These are phyloP conservation scores for Nemophila menziesii DNA, from an alignment of 257 asterid species.

Conservation along the genomic window DNA sequence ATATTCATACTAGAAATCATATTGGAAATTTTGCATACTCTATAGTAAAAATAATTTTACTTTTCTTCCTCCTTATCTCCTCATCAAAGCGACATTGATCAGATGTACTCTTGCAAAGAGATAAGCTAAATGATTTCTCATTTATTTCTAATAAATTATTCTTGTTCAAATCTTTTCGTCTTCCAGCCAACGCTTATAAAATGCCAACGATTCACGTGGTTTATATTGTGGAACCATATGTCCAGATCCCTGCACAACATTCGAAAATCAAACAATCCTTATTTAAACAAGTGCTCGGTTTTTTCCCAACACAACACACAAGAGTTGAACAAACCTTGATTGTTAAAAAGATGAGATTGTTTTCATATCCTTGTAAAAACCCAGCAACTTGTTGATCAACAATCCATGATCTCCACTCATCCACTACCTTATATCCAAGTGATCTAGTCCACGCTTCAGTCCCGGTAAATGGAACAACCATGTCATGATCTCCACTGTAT, in stretches of 20 bases:
- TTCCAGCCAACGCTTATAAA: conserved; percentile 62
- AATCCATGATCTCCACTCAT: conserved; percentile 81
- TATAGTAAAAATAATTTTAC: neutral
- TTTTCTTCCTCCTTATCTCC: too few species aligned
- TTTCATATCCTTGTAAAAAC: conserved; percentile 67
- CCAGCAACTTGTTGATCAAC: conserved; percentile 70
- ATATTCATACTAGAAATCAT: too few species aligned
- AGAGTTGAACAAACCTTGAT: conserved; percentile 42
- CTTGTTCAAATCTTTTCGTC: conserved; percentile 36
- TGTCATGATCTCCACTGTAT: conserved; percentile 91
- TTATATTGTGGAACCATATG: conserved; percentile 92
- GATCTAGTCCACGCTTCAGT: conserved; percentile 85
- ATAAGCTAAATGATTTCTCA: too few species aligned
- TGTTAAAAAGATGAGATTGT: conserved; percentile 74
- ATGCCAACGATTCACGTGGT: conserved; percentile 68
- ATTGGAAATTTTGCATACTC: too few species aligned
- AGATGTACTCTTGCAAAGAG: too few species aligned
- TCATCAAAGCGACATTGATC: too few species aligned
- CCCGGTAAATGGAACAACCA: conserved; percentile 96
- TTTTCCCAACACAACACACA: too few species aligned
- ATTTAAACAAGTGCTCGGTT: neutral
- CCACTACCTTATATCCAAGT: conserved; percentile 57
- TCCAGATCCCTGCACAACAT: conserved; percentile 67
- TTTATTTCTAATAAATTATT: neutral
- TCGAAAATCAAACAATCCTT: neutral